Base-by-base conservation (phyloP, 2,329 filamentous ascomycete species). In the Cladosporium sphaerospermum region DNA sequence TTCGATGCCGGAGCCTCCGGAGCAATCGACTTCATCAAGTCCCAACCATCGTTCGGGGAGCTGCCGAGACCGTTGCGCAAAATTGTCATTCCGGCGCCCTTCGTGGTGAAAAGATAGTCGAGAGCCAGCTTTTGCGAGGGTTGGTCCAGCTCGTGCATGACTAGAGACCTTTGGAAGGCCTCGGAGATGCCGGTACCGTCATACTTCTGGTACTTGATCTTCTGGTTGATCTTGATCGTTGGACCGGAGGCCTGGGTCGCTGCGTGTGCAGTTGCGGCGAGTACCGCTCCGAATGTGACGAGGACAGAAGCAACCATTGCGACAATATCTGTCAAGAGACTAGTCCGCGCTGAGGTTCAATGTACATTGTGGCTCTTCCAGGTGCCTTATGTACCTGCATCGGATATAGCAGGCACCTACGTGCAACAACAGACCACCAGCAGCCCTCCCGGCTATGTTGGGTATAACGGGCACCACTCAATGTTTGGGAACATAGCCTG, bases 141-240 rank as follows among this genome's bases (percentile, higher is more conserved):
- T 14, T 67, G 67, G 9, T 56, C 49, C 19, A 58, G 46, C 53
- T 60, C 56, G 42, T 58, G 54, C 33, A 60, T 36, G 34, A 55
- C 52, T 1, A 58, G 53, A 3, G 54, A 55, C 11, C 59, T 44
- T 43, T 61, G 69, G 56, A 78, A 78, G 5, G 76, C 76, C 54
- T 77, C 69, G 0, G 74, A 77, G 54, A 75, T 69, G 28, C 76
- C 75, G 55, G 78, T 78, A 9, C 75, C 75, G 54, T 77, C 75
- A 41, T 77, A 75, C 4, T 54, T 60, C 57, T 71, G 69, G 54
- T 58, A 61, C 46, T 52, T 57, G 10, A 40, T 53, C 13, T 45
- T 31, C 3, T 52, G 40, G 39, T 58, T 53, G 51, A 61, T 54
- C 14, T 40, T 47, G 28, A 53, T 31, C 3, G 43, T 40, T 19